Conservation (phyloP, 1,284 basidiomycete species). For the Amylostereum areolatum region DNA sequence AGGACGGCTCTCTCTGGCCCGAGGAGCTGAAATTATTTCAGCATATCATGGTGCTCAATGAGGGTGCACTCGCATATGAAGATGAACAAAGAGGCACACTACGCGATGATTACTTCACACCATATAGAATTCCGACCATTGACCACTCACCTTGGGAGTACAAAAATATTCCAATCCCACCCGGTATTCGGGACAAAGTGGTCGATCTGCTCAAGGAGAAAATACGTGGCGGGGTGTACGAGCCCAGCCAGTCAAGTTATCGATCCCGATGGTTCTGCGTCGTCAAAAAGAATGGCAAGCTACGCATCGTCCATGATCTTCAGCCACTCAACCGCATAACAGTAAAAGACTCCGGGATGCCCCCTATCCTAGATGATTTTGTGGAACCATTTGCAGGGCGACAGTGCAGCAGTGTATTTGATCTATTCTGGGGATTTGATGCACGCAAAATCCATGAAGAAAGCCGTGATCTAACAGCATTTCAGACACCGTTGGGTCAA, state of each 20-base stretch:
- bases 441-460: constrained; percentile 13
- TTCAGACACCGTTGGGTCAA: constrained; percentile 17
- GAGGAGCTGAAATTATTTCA: constrained; percentile 17
- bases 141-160: constrained; percentile 29
- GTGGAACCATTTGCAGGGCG: constrained; percentile 17
- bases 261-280: constrained; percentile 33
- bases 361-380: constrained; percentile 17
- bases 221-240: constrained; percentile 26
- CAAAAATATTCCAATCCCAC: constrained; percentile 33
- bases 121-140: constrained; percentile 26
- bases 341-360: constrained; percentile 23
- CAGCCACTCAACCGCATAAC: constrained; percentile 28
- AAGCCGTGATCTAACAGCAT: constrained; percentile 22
- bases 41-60: constrained; percentile 15
- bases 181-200: constrained; percentile 28
- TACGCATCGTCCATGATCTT: constrained; percentile 25
- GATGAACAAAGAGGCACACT: constrained; percentile 28
- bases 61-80: constrained; percentile 26
- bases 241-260: constrained; percentile 31
- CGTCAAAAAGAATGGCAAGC: constrained; percentile 29
- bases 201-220: constrained; percentile 25
- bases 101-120: constrained; percentile 26
- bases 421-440: constrained; percentile 22
- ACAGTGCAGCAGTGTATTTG: constrained; percentile 16
- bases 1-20: constrained; percentile 3